Conservation (phyloP, 2,329 filamentous ascomycete species). For the Magnaporthales sp. region DNA sequence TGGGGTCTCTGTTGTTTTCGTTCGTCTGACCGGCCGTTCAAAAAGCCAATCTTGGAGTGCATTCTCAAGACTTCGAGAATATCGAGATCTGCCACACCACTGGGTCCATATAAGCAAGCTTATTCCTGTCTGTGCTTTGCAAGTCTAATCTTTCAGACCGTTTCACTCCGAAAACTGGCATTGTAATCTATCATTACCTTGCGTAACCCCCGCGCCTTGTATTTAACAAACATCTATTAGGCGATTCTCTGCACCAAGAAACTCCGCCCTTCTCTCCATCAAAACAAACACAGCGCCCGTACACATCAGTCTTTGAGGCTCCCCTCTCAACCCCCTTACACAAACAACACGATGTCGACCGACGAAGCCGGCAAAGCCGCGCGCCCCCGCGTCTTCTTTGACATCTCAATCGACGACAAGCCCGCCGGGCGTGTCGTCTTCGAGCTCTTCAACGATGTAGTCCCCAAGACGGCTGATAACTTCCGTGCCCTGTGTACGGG, state of each 20-base stretch:
- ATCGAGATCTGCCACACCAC: background rate
- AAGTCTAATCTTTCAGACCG: background rate
- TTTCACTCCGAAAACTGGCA: background rate
- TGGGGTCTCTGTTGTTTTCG: background rate
- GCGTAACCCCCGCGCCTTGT: background rate
- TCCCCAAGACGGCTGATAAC: conserved; percentile 94
- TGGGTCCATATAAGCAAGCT: background rate
- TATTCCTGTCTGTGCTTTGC: background rate
- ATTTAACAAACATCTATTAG: background rate
- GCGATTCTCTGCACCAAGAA: background rate
- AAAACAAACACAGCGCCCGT: background rate
- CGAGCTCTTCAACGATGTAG: conserved; percentile 68
- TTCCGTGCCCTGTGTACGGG: conserved; percentile 92
- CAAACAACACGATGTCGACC: conserved; percentile 24
- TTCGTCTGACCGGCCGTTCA: background rate
- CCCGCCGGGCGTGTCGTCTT: conserved; percentile 73
- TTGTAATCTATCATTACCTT: background rate
- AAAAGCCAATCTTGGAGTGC: background rate
- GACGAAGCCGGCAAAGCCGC: conserved; percentile 35
- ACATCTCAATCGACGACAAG: conserved; percentile 72
- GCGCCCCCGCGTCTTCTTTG: conserved; percentile 83
- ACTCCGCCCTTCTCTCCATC: background rate
- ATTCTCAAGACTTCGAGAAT: background rate
- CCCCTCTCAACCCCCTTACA: background rate
- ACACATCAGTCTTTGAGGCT: background rate